Percentiles rank a stretch among this genome's conserved stretches.
Conservation (phyloP, 2,329 filamentous ascomycete species). For the Cladosporium sp. region DNA sequence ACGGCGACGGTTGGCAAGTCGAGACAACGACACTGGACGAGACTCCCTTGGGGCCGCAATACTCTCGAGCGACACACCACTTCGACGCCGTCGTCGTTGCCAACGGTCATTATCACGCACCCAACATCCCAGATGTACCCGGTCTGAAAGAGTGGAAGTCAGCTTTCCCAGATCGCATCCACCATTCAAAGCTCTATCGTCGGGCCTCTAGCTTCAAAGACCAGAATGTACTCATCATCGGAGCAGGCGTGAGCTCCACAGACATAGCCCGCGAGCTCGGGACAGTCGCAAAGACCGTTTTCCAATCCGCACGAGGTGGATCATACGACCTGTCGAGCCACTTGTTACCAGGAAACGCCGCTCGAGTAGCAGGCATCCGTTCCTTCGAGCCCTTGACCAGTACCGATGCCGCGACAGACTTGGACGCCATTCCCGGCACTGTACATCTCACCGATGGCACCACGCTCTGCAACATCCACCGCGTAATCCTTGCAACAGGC, state of each 20-base stretch:
- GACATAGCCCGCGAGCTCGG: slow-evolving; percentile 54
- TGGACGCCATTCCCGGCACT: slow-evolving; percentile 43
- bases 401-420: neutral
- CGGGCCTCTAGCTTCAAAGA: slow-evolving; percentile 45
- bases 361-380: slow-evolving; percentile 50
- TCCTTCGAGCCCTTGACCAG: slow-evolving; percentile 37
- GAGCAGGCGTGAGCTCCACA: slow-evolving; percentile 52
- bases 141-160: slow-evolving; percentile 46
- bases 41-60: neutral
- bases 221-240: slow-evolving; percentile 55
- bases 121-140: slow-evolving; percentile 46
- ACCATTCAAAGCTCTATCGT: slow-evolving; percentile 52
- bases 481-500: slow-evolving; percentile 63
- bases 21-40: slow-evolving; percentile 43
- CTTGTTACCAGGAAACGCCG: slow-evolving; percentile 51
- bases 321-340: slow-evolving; percentile 54
- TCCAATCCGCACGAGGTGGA: slow-evolving; percentile 58
- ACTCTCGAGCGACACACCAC: slow-evolving; percentile 19
- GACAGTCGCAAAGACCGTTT: slow-evolving; percentile 41
- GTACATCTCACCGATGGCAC: slow-evolving; percentile 52
- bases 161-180: slow-evolving; percentile 41
- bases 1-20: slow-evolving; percentile 48
- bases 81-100: slow-evolving; percentile 54
- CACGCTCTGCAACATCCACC: slow-evolving; percentile 53
- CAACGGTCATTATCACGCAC: slow-evolving; percentile 52